Evolutionary conservation across 345 rosid genomes (phyloP).

Genomic region (Lepidium aucheri): DNA sequence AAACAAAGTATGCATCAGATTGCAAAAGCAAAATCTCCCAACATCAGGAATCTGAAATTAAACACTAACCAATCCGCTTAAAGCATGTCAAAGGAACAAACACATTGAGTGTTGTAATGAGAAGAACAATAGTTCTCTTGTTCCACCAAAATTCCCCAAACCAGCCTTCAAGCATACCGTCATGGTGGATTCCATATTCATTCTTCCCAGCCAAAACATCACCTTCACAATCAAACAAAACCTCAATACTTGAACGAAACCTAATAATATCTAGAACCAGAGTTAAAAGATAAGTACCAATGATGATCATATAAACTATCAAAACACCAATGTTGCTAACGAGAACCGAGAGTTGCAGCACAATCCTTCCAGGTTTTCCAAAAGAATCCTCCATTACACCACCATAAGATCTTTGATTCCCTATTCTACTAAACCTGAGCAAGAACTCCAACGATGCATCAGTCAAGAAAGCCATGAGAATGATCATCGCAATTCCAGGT

Average conservation of each 20-base stretch:
- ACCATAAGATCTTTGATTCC: constrained; percentile 57
- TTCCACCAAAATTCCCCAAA: constrained; percentile 83
- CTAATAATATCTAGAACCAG: not conserved
- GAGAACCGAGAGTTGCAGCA: constrained; percentile 57
- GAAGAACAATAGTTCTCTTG: constrained; percentile 51
- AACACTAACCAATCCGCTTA: constrained; percentile 65
- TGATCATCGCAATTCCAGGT: constrained; percentile 57
- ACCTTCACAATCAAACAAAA: constrained; percentile 29
- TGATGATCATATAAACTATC: constrained; percentile 92
- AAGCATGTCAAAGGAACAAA: constrained; percentile 77
- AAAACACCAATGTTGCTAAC: constrained; percentile 84
- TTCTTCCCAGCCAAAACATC: constrained; percentile 84
- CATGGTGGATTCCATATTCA: constrained; percentile 67
- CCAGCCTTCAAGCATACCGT: constrained; percentile 87
- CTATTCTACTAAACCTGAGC: constrained; percentile 70
- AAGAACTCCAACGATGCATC: constrained; percentile 70
- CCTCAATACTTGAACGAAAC: not conserved
- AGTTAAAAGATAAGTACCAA: constrained; percentile 37
- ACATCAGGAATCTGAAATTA: not conserved
- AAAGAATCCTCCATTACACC: constrained; percentile 85
- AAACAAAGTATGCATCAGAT: not conserved
- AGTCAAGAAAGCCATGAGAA: constrained; percentile 78
- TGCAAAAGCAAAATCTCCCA: not conserved
- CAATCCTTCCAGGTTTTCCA: constrained; percentile 61
- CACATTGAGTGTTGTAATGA: constrained; percentile 49